Evolutionary conservation across 1,284 basidiomycete species (phyloP).

Genomic region (Neonothopanus nambi): DNA sequence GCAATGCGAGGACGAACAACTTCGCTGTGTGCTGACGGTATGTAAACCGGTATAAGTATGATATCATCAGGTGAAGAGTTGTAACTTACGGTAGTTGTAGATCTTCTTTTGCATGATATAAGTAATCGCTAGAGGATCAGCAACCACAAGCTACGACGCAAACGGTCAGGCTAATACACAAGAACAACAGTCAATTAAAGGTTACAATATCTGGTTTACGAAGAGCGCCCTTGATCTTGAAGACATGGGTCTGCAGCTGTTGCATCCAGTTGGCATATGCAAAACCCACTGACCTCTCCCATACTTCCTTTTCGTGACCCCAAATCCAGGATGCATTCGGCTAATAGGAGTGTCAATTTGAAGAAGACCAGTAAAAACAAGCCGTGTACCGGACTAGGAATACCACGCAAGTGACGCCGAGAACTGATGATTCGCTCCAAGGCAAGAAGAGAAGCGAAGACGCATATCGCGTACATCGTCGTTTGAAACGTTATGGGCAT

Average conservation of each 20-base stretch:
- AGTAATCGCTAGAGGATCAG: constrained; percentile 26
- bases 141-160: constrained; percentile 26
- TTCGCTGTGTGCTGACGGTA: constrained; percentile 25
- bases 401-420: not conserved
- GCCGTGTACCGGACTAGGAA: not conserved
- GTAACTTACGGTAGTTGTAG: constrained; percentile 24
- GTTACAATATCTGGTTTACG: not conserved
- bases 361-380: not conserved
- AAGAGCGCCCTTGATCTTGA: constrained; percentile 1
- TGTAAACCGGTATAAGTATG: not conserved
- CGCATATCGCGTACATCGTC: not conserved
- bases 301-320: not conserved
- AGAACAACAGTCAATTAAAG: not conserved
- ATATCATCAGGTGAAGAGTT: not conserved
- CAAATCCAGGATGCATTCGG: not conserved
- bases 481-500: not conserved
- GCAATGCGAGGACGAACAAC: constrained; percentile 31
- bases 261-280: not conserved
- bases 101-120: constrained; percentile 28
- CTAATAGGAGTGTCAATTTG: not conserved
- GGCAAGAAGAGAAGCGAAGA: not conserved
- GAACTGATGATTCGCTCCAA: not conserved
- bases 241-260: not conserved
- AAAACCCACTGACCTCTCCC: not conserved
- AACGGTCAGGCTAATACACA: not conserved